Conservation (phyloP, 129 eudicot genomes). For the Arctium lappa region DNA sequence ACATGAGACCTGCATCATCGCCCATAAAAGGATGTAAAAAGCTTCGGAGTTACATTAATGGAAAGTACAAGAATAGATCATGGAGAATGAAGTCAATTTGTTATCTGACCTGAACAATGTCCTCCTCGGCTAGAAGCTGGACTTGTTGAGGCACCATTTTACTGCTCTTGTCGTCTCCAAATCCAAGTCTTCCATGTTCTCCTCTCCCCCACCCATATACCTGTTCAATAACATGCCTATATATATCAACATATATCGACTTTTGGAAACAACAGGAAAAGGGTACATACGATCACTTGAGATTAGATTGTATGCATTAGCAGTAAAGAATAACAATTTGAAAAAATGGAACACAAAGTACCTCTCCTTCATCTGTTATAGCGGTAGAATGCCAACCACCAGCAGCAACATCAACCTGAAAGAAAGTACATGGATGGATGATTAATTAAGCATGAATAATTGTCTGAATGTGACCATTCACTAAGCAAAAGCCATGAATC, state of each 20-base stretch:
- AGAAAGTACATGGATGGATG: background rate
- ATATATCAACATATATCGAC: background rate
- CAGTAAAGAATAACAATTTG: background rate
- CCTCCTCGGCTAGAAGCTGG: constrained; percentile 88
- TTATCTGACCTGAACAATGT: constrained; percentile 61
- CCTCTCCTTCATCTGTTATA: constrained; percentile 97
- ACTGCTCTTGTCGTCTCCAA: constrained; percentile 99
- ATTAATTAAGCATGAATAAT: too few relatives aligned
- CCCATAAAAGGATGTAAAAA: background rate
- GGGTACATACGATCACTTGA: background rate
- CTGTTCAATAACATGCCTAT: constrained; percentile 28
- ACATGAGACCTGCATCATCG: constrained; percentile 71
- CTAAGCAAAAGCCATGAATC: too few relatives aligned
- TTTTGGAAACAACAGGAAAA: background rate
- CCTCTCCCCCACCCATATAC: constrained; percentile 99
- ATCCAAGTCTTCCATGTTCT: constrained; percentile 98
- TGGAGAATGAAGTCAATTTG: background rate
- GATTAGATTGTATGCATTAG: background rate
- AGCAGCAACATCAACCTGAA: constrained; percentile 97
- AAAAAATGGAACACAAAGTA: constrained; percentile 22
- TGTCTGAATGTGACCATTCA: too few relatives aligned
- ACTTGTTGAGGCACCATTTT: constrained; percentile 98
- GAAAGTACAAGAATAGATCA: too few relatives aligned
- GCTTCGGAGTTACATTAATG: too few relatives aligned
- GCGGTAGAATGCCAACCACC: constrained; percentile 99